Conservation (phyloP, 1,139 yeast species). For the Hyphopichia burtonii region DNA sequence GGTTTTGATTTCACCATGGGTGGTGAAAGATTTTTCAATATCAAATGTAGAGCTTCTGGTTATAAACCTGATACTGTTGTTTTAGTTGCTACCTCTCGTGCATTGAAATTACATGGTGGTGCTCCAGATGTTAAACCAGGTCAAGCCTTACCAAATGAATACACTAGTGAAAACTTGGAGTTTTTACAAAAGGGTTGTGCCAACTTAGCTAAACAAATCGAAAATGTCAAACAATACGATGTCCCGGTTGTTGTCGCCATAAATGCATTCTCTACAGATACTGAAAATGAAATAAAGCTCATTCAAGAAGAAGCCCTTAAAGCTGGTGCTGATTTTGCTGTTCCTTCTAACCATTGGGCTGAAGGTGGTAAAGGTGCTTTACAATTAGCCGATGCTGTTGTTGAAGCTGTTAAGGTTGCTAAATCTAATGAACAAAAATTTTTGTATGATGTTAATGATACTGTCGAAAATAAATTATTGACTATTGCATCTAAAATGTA, state of each 20-base stretch:
- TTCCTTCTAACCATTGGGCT: constrained; percentile 77
- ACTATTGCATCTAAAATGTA: constrained; percentile 73
- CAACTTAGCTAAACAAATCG: constrained; percentile 72
- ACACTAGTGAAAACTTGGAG: constrained; percentile 64
- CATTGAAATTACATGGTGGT: constrained; percentile 79
- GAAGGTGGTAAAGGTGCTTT: constrained; percentile 78
- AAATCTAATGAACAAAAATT: constrained; percentile 45
- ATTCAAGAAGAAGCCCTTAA: constrained; percentile 61
- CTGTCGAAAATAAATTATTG: constrained; percentile 62
- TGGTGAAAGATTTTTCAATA: constrained; percentile 80
- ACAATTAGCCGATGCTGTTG: constrained; percentile 67
- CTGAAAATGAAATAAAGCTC: constrained; percentile 63
- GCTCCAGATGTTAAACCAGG: constrained; percentile 86
- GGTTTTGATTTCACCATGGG: constrained; percentile 90
- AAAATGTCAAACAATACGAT: constrained; percentile 67
- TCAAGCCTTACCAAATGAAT: constrained; percentile 66
- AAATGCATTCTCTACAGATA: constrained; percentile 71
- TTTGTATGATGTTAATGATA: constrained; percentile 58
- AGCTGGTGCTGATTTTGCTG: constrained; percentile 78
- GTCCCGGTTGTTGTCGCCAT: constrained; percentile 81
- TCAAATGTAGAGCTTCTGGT: constrained; percentile 77
- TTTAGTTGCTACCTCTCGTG: constrained; percentile 77
- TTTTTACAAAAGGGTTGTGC: constrained; percentile 65
- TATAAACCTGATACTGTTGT: constrained; percentile 72
- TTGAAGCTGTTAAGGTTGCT: constrained; percentile 48